phyloP scores from a whole-genome alignment of 169 alveolate genomes.

The Plasmodium fragile region DNA sequence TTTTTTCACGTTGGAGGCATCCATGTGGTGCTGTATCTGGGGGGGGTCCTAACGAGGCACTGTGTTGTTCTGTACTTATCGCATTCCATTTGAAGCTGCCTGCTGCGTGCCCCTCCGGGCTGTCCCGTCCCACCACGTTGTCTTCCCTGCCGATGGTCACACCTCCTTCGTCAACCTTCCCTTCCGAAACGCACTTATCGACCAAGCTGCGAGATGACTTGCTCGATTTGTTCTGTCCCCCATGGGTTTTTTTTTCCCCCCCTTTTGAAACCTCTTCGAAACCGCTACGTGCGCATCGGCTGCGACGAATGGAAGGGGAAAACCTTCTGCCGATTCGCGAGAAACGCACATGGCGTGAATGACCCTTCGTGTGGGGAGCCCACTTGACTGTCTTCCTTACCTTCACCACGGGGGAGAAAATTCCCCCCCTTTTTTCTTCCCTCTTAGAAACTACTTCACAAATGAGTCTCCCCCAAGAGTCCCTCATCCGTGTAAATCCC shows the following conservation, averaged over 20 bases:
- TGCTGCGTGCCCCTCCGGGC: neutral
- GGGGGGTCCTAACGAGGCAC: neutral
- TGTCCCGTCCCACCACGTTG: neutral
- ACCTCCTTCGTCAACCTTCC: neutral
- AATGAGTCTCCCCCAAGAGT: neutral
- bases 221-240: neutral
- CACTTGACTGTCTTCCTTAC: neutral
- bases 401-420: neutral
- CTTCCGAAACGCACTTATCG: neutral
- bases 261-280: neutral
- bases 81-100: neutral
- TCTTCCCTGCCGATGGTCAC: neutral
- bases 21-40: neutral
- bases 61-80: neutral
- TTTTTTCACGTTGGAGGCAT: neutral
- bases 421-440: neutral
- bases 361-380: neutral
- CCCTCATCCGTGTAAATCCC: neutral
- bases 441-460: neutral
- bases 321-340: neutral
- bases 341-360: neutral
- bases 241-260: neutral
- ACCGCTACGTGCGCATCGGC: neutral
- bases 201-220: neutral
- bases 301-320: neutral